Conservation (phyloP, 1,284 basidiomycete genomes). For the Trichosporon ovoides region DNA sequence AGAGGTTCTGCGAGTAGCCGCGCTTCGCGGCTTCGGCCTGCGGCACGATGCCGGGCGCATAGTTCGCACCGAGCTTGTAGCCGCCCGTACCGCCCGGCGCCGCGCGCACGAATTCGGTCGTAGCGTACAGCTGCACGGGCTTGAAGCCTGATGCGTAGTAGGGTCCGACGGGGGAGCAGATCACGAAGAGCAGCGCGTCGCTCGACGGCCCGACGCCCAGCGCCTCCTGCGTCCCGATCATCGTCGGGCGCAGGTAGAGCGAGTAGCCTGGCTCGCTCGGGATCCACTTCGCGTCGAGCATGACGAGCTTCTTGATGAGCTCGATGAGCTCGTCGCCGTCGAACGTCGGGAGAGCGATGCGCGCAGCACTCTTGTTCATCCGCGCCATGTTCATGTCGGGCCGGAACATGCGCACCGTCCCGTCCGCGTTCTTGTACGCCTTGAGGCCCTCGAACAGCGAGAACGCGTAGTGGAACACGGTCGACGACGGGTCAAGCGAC, state of each 20-base stretch:
- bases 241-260: conserved; percentile 69
- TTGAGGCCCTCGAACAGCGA: conserved; percentile 89
- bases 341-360: conserved; percentile 59
- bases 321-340: conserved; percentile 71
- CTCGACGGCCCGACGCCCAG: conserved; percentile 83
- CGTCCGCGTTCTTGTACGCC: conserved; percentile 77
- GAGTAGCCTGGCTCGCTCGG: conserved; percentile 84
- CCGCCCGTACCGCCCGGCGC: conserved; percentile 88
- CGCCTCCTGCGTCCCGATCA: conserved; percentile 82
- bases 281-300: conserved; percentile 86
- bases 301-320: conserved; percentile 83
- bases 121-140: conserved; percentile 85
- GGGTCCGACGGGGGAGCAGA: conserved; percentile 86
- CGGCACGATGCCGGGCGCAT: conserved; percentile 81
- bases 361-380: conserved; percentile 52
- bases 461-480: conserved; percentile 87
- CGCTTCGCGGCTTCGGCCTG: conserved; percentile 75
- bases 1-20: conserved; percentile 92
- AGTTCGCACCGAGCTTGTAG: conserved; percentile 88
- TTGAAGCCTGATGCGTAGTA: conserved; percentile 96
- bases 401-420: conserved; percentile 80
- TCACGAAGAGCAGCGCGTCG: conserved; percentile 90
- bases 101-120: conserved; percentile 84
- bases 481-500: conserved; percentile 70
- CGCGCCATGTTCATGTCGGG: conserved; percentile 95